Conservation (phyloP, 257 asterid species). For the Linderniella brevidens region DNA sequence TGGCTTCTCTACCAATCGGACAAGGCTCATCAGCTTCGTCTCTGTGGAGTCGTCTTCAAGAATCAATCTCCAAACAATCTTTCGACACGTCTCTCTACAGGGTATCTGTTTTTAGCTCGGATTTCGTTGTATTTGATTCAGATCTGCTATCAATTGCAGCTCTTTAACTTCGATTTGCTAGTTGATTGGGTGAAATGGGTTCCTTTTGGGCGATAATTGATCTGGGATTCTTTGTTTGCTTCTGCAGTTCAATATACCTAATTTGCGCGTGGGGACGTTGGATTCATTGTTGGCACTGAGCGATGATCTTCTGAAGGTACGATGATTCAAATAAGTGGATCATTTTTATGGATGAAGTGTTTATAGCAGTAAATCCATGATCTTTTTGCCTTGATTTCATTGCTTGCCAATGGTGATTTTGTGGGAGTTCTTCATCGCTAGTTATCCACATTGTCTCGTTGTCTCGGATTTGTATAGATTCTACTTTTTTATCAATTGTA, state of each 20-base stretch:
- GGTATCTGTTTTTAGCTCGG: slow-evolving; percentile 19
- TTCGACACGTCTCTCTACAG: slow-evolving; percentile 85
- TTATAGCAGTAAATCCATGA: too few species aligned
- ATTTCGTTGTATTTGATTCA: neutral
- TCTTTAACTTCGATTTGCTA: neutral
- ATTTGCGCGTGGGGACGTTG: slow-evolving; percentile 83
- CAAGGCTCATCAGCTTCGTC: slow-evolving; percentile 42
- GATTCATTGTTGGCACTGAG: slow-evolving; percentile 74
- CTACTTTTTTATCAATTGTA: too few species aligned
- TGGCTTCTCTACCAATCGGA: slow-evolving; percentile 66
- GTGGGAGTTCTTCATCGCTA: too few species aligned
- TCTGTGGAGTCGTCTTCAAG: slow-evolving; percentile 79
- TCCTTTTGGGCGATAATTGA: neutral
- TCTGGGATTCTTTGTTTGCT: slow-evolving; percentile 1
- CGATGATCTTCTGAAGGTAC: slow-evolving; percentile 69
- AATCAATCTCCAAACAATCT: slow-evolving; percentile 69
- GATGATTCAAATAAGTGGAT: neutral
- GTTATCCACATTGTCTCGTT: too few species aligned
- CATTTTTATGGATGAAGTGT: too few species aligned
- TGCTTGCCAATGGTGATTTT: too few species aligned
- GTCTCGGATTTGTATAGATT: too few species aligned
- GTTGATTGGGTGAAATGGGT: neutral
- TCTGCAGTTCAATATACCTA: slow-evolving; percentile 71
- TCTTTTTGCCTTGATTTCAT: too few species aligned
- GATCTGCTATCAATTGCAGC: slow-evolving; percentile 9